phyloP scores from a whole-genome alignment of 352 stramenopile genomes.

The Pythium folliculosum region DNA sequence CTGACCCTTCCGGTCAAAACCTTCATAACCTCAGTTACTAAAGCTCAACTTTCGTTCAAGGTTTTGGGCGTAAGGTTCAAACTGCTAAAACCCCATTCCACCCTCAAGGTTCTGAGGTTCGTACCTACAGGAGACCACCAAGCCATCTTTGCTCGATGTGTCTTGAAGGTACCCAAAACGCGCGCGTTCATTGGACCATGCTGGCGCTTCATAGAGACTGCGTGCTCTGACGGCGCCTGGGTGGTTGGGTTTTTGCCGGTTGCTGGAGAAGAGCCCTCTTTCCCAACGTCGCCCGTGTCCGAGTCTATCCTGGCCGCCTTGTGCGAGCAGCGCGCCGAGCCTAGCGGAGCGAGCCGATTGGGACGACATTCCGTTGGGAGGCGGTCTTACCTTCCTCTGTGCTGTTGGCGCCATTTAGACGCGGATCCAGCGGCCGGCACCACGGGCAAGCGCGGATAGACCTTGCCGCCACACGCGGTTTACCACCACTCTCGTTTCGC shows the following conservation, averaged over 20 bases:
- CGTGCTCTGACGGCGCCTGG: conserved; percentile 14
- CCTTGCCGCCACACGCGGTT: too few relatives aligned
- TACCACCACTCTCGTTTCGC: too few relatives aligned
- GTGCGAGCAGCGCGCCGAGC: conserved; percentile 9
- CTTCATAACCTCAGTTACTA: conserved; percentile 4
- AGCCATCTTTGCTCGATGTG: conserved; percentile 10
- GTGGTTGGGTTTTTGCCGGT: conserved; percentile 26
- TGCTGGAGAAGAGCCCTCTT: conserved; percentile 23
- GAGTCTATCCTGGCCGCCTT: conserved; percentile 7
- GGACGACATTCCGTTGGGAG: conserved; percentile 20
- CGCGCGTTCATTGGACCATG: conserved; percentile 5
- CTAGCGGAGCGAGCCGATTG: conserved; percentile 18
- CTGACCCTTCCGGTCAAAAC: not conserved
- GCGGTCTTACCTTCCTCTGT: conserved; percentile 9
- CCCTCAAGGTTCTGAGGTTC: conserved; percentile 23
- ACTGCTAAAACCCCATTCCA: conserved; percentile 17
- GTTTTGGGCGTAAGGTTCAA: not conserved
- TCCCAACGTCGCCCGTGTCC: conserved; percentile 15
- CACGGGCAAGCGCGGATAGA: too few relatives aligned
- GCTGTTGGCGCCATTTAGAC: conserved; percentile 11
- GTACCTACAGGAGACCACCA: not conserved
- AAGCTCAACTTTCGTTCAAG: not conserved
- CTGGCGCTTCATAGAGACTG: conserved; percentile 9
- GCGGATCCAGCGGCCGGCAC: conserved; percentile 1
- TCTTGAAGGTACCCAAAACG: conserved; percentile 10